Conservation (phyloP, 2,329 filamentous ascomycete genomes). For the Fusarium concolor region DNA sequence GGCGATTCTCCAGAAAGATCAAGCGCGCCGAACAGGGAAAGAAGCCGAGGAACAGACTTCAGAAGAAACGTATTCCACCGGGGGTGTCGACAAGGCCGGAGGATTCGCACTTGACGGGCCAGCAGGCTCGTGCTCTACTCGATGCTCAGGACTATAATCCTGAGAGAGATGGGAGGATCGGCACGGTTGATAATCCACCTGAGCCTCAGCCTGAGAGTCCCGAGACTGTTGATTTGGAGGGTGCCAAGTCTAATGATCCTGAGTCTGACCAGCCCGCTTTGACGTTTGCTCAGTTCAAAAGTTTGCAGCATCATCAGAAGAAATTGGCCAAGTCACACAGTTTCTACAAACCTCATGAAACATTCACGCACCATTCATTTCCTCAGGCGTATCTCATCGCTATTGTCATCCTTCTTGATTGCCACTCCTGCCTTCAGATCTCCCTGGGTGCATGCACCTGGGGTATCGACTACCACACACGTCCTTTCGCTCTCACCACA, state of each 20-base stretch:
- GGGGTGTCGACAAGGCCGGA: neutral
- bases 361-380: conserved; percentile 82
- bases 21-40: conserved; percentile 61
- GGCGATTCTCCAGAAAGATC: conserved; percentile 66
- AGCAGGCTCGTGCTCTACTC: conserved; percentile 39
- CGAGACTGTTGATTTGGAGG: conserved; percentile 54
- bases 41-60: conserved; percentile 49
- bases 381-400: conserved; percentile 79
- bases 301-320: conserved; percentile 79
- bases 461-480: conserved; percentile 77
- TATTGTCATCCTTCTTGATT: conserved; percentile 82
- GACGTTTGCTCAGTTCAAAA: conserved; percentile 72
- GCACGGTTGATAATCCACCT: conserved; percentile 41
- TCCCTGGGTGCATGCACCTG: conserved; percentile 82
- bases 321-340: conserved; percentile 87
- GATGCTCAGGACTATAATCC: conserved; percentile 26
- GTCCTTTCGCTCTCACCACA: conserved; percentile 79
- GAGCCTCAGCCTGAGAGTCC: conserved; percentile 57
- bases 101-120: conserved; percentile 31
- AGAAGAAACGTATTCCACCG: conserved; percentile 35
- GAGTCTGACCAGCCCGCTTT: conserved; percentile 71
- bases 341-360: conserved; percentile 92
- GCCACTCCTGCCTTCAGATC: conserved; percentile 83
- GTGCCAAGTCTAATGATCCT: conserved; percentile 51
- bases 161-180: conserved; percentile 16